Conservation (phyloP, 1,139 yeast genomes). For the Pichia sp. region DNA sequence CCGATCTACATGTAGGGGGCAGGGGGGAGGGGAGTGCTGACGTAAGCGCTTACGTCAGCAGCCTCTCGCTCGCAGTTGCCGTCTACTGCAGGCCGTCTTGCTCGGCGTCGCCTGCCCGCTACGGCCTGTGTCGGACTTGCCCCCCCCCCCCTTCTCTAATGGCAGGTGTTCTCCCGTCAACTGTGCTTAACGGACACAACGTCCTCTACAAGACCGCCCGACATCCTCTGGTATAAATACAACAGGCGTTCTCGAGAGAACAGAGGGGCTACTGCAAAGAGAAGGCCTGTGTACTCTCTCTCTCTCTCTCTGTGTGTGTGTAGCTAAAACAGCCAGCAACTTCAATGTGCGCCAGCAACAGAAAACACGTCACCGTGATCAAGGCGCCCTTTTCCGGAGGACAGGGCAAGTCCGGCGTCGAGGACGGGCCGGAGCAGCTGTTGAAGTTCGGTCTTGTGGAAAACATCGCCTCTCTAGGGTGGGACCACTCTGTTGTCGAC, state of each 20-base stretch:
- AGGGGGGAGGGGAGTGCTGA: too few species aligned
- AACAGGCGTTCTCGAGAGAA: too few species aligned
- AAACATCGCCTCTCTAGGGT: conserved; percentile 65
- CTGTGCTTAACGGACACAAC: conserved; percentile 7
- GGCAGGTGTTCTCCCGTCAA: conserved; percentile 3
- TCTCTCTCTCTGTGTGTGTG: too few species aligned
- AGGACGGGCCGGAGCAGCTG: conserved; percentile 83
- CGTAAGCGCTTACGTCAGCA: too few species aligned
- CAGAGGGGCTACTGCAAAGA: too few species aligned
- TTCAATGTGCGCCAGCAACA: too few species aligned
- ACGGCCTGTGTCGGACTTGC: too few species aligned
- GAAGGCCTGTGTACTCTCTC: too few species aligned
- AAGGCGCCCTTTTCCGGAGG: conserved; percentile 96
- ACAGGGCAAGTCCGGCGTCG: conserved; percentile 91
- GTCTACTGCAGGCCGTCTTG: not conserved
- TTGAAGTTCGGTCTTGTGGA: conserved; percentile 65
- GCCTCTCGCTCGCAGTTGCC: not conserved
- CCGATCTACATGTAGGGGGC: not conserved
- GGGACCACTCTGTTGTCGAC: conserved; percentile 56
- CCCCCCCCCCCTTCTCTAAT: too few species aligned
- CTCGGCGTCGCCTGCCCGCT: not conserved
- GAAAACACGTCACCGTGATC: conserved; percentile 58
- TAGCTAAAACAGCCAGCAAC: too few species aligned
- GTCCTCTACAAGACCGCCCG: too few species aligned
- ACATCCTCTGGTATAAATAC: too few species aligned